These are phyloP conservation scores for Conoideocrella luteorostrata DNA, from an alignment of 2,329 filamentous ascomycete genomes.

Conservation along the genomic window DNA sequence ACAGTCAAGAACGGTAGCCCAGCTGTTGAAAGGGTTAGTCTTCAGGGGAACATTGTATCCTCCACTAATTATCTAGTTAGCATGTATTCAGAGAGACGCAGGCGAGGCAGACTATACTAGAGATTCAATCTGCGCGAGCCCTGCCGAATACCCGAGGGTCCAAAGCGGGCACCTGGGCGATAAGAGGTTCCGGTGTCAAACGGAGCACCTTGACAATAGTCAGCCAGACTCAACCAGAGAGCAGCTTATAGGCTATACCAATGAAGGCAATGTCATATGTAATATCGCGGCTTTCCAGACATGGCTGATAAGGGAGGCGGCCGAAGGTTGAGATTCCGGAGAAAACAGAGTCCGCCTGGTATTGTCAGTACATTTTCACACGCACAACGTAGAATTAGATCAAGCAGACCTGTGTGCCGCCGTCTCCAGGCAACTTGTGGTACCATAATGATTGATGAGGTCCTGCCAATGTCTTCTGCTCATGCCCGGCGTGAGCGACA, in stretches of 20 bases:
- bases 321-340: slow-evolving; percentile 85
- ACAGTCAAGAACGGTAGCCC: slow-evolving; percentile 74
- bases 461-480: slow-evolving; percentile 57
- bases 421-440: slow-evolving; percentile 74
- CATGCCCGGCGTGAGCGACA: slow-evolving; percentile 52
- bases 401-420: slow-evolving; percentile 68
- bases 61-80: slow-evolving; percentile 50
- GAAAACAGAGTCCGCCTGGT: slow-evolving; percentile 77
- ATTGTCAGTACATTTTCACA: no score
- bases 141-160: slow-evolving; percentile 78
- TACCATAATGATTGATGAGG: slow-evolving; percentile 76
- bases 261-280: slow-evolving; percentile 83
- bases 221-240: no score
- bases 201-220: slow-evolving; percentile 70
- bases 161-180: slow-evolving; percentile 75
- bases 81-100: no score
- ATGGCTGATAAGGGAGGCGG: slow-evolving; percentile 70
- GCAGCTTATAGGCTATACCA: no score
- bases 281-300: slow-evolving; percentile 61
- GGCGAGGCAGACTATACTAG: no score
- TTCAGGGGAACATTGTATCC: slow-evolving; percentile 77
- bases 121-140: slow-evolving; percentile 80
- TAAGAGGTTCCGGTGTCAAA: slow-evolving; percentile 87
- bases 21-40: slow-evolving; percentile 70
- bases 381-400: no score